Conservation (phyloP, 441 rosid species). For the Brassica hybrid region DNA sequence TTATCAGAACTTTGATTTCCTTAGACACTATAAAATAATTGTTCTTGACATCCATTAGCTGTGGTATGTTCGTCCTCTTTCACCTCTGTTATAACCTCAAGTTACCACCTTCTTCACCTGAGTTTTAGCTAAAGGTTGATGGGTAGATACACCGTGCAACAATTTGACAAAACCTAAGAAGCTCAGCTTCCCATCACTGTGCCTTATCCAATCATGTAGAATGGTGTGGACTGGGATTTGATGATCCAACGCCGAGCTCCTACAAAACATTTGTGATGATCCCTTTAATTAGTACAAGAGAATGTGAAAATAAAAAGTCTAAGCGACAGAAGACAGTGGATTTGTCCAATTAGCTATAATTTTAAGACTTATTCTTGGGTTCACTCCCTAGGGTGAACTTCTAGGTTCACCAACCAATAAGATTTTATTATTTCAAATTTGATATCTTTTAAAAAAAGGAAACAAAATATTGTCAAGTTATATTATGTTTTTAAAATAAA, state of each 20-base stretch:
- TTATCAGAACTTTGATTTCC: constrained; percentile 13
- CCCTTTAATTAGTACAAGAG: neutral
- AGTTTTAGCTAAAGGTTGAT: constrained; percentile 52
- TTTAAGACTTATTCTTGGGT: too few species aligned
- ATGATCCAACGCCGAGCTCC: constrained; percentile 94
- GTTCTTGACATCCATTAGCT: constrained; percentile 29
- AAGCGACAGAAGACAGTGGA: too few species aligned
- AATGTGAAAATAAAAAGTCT: neutral
- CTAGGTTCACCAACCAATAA: too few species aligned
- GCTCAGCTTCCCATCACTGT: too few species aligned
- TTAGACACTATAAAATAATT: constrained; percentile 31
- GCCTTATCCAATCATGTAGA: constrained; percentile 89
- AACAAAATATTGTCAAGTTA: too few species aligned
- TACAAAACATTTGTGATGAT: constrained; percentile 39
- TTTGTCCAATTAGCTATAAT: too few species aligned
- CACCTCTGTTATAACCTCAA: neutral
- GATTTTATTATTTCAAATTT: too few species aligned
- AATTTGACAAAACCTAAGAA: too few species aligned
- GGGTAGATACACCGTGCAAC: too few species aligned
- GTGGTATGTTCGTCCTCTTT: constrained; percentile 29
- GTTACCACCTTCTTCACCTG: constrained; percentile 41
- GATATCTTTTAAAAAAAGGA: too few species aligned
- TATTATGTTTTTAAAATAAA: too few species aligned
- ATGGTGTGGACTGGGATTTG: constrained; percentile 85
- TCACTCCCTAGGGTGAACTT: too few species aligned